Evolutionary conservation across 768 basidiomycete species (phyloP), one percentile per base, ranked within the genome.

Genomic region (Leccinum longicurvipes): DNA sequence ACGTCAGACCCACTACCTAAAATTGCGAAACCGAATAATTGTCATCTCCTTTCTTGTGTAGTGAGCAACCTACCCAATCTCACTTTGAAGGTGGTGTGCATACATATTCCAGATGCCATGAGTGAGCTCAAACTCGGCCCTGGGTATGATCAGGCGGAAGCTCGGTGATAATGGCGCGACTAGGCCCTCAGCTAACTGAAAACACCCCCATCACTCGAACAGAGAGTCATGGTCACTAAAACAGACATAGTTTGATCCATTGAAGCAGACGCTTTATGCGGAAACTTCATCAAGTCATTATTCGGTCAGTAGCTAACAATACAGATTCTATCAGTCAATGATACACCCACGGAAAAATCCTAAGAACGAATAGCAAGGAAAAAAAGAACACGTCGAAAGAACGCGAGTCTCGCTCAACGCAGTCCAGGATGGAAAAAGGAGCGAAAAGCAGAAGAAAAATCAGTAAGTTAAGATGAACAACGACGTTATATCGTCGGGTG

Each of bases 311-410:
- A 19, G 41, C 53, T 70, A 68, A 6, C 1, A 28, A 68, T 71
- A 69, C 70, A 69, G 1, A 17, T 28, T 70, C 60, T 72, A 68
- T 24, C 41, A n/a, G 11, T 21, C 11, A 60, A 53, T 28, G 19
- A 62, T 64, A 68, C 63, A 72, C 21, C 47, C 48, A 53, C 10
- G 6, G 3, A 50, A 6, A 31, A 6, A 56, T 29, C 17, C 56
- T 19, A 9, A 14, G 31, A 27, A 48, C 15, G 14, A 41, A 25
- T 47, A 21, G 17, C 24, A 27, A 46, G 2, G 17, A 3, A 4
- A 9, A 8, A 23, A 9, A 47, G 32, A 19, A 5, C 11, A 32
- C 11, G 31, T 3, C 6, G n/a, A 44, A 45, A 9, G 25, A 47
- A n/a, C 29, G 47, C 23, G 53, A 56, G 52, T 42, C 1, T 48